Conservation (phyloP, 345 rosid genomes). For the Eucalyptus marginata region DNA sequence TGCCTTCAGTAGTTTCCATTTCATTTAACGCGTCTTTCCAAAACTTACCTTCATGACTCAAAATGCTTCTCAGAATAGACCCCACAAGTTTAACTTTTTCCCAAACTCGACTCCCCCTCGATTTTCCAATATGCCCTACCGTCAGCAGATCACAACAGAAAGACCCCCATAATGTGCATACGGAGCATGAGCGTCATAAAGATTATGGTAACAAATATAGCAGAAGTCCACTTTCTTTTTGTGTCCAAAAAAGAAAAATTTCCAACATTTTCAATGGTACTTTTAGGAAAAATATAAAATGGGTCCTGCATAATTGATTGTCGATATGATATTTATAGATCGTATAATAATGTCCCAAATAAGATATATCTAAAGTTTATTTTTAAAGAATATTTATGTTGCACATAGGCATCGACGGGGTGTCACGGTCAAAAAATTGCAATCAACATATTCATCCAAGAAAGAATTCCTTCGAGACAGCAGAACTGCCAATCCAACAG, state of each 20-base stretch:
- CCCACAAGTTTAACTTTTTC: neutral
- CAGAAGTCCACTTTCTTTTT: neutral
- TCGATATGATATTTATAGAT: neutral
- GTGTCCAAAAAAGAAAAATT: neutral
- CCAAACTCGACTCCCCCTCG: neutral
- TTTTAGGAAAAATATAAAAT: neutral
- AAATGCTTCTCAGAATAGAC: neutral
- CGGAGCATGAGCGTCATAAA: neutral
- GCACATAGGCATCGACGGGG: neutral
- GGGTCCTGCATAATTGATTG: neutral
- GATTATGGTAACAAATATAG: neutral
- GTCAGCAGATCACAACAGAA: neutral
- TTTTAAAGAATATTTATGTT: neutral
- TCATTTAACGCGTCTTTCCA: neutral
- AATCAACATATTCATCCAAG: neutral
- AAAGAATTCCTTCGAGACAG: neutral
- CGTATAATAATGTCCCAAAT: neutral
- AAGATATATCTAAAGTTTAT: no score
- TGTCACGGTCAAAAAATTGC: neutral
- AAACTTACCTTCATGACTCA: neutral
- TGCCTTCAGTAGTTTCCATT: neutral
- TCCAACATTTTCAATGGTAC: neutral
- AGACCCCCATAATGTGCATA: neutral
- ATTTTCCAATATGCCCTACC: neutral
- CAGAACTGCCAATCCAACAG: neutral